These are phyloP conservation scores for Phoma sp. DNA, from an alignment of 2,329 filamentous ascomycete species.

Conservation along the genomic window DNA sequence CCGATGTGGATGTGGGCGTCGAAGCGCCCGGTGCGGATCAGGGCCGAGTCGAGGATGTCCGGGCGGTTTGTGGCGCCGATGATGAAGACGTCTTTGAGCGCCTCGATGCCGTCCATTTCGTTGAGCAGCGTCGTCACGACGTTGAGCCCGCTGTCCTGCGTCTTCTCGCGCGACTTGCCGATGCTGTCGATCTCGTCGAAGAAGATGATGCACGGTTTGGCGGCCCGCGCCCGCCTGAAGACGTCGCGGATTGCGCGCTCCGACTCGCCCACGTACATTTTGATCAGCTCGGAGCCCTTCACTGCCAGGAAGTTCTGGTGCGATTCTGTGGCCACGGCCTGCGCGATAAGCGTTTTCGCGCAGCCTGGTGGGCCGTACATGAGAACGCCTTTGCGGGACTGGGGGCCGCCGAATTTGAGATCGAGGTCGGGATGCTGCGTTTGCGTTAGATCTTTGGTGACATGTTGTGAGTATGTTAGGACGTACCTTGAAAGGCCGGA, in stretches of 20 bases:
- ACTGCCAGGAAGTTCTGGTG: constrained; percentile 93
- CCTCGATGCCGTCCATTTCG: constrained; percentile 94
- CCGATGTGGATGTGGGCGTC: constrained; percentile 86
- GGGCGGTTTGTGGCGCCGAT: constrained; percentile 92
- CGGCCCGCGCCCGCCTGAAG: constrained; percentile 83
- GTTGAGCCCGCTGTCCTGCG: constrained; percentile 68
- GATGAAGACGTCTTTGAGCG: constrained; percentile 80
- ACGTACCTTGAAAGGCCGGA: constrained; percentile 62
- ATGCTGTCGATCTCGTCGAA: constrained; percentile 97
- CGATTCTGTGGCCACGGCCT: constrained; percentile 88
- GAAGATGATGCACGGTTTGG: constrained; percentile 90
- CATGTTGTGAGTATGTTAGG: neutral
- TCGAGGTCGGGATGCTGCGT: constrained; percentile 45
- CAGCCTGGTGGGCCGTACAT: constrained; percentile 93
- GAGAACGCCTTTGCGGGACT: constrained; percentile 77
- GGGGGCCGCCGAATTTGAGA: constrained; percentile 41
- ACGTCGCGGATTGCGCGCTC: constrained; percentile 85
- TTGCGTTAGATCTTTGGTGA: constrained; percentile 2
- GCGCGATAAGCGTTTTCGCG: constrained; percentile 90
- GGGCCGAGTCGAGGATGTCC: constrained; percentile 81
- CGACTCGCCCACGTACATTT: constrained; percentile 96
- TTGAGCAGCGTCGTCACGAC: constrained; percentile 88
- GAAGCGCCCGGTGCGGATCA: constrained; percentile 85
- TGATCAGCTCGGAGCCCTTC: constrained; percentile 90
- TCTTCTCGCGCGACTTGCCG: constrained; percentile 62